Conservation (phyloP, 228 moss, liverwort and hornwort species). For the Sphagnum magellanicum region DNA sequence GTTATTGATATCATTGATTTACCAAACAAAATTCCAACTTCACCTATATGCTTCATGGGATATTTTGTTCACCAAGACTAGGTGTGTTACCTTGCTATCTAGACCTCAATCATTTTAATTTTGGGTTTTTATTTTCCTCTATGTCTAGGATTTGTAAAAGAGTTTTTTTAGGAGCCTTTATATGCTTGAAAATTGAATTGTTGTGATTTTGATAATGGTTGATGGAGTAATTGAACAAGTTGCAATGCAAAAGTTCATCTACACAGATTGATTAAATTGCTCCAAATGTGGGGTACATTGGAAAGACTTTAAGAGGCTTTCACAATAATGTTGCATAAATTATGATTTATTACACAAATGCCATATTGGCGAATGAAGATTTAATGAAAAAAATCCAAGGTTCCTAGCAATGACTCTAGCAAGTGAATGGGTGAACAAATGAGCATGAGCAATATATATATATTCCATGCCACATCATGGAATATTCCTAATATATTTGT, state of each 20-base stretch:
- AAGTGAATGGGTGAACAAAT: too few relatives aligned
- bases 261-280: background rate
- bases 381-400: slow-evolving; percentile 27
- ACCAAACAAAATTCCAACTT: slow-evolving; percentile 38
- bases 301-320: slow-evolving; percentile 30
- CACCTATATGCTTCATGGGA: slow-evolving; percentile 39
- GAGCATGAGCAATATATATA: too few relatives aligned
- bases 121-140: too few relatives aligned
- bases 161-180: too few relatives aligned
- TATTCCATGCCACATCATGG: too few relatives aligned
- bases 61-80: slow-evolving; percentile 29
- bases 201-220: too few relatives aligned
- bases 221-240: too few relatives aligned
- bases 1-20: slow-evolving; percentile 25
- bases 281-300: slow-evolving; percentile 23
- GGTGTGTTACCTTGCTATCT: slow-evolving; percentile 12
- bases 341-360: slow-evolving; percentile 36
- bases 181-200: too few relatives aligned
- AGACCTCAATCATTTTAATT: too few relatives aligned
- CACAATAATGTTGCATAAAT: slow-evolving; percentile 25
- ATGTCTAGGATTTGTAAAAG: too few relatives aligned
- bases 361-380: slow-evolving; percentile 17
- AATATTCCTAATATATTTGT: too few relatives aligned
- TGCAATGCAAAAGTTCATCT: too few relatives aligned
- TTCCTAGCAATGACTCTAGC: background rate